phyloP scores from a whole-genome alignment of 2,329 filamentous ascomycete genomes.

The Chaetoscypha palmicola region DNA sequence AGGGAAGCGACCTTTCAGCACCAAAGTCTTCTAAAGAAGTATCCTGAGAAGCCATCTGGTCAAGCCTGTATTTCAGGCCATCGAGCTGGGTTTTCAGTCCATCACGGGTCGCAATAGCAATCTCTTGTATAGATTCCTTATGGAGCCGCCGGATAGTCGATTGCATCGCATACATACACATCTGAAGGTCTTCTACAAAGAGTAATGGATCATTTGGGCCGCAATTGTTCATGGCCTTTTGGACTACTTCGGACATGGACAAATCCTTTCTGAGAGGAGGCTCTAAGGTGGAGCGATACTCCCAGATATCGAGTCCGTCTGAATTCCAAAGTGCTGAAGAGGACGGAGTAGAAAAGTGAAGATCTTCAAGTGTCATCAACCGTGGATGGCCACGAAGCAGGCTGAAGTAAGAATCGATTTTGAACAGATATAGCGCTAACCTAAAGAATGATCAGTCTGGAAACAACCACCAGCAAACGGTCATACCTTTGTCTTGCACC shows the following conservation, averaged over 20 bases:
- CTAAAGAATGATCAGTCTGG: slow-evolving; percentile 19
- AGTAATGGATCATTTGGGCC: slow-evolving; percentile 6
- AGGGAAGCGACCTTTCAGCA: slow-evolving; percentile 10
- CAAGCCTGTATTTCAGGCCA: slow-evolving; percentile 14
- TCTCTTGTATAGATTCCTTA: background rate
- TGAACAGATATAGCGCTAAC: slow-evolving; percentile 32
- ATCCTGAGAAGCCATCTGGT: slow-evolving; percentile 12
- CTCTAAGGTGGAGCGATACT: slow-evolving; percentile 30
- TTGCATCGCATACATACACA: slow-evolving; percentile 23
- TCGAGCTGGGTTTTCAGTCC: slow-evolving; percentile 17
- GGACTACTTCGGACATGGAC: slow-evolving; percentile 16
- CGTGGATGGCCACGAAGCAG: slow-evolving; percentile 30
- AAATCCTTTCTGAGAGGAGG: slow-evolving; percentile 27
- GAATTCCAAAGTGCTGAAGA: slow-evolving; percentile 35
- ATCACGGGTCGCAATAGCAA: slow-evolving; percentile 12
- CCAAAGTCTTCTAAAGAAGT: slow-evolving; percentile 8
- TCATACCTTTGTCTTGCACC: slow-evolving; percentile 34
- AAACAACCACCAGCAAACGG: background rate
- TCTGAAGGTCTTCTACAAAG: slow-evolving; percentile 24
- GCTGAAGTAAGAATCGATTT: slow-evolving; percentile 36
- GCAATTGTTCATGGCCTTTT: slow-evolving; percentile 4
- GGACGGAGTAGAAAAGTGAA: slow-evolving; percentile 32
- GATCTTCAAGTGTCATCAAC: slow-evolving; percentile 32
- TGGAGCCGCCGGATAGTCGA: slow-evolving; percentile 17
- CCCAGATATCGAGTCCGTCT: slow-evolving; percentile 34